Conservation (phyloP, 208 protist genomes). For the Trypanosoma platydactyli region DNA sequence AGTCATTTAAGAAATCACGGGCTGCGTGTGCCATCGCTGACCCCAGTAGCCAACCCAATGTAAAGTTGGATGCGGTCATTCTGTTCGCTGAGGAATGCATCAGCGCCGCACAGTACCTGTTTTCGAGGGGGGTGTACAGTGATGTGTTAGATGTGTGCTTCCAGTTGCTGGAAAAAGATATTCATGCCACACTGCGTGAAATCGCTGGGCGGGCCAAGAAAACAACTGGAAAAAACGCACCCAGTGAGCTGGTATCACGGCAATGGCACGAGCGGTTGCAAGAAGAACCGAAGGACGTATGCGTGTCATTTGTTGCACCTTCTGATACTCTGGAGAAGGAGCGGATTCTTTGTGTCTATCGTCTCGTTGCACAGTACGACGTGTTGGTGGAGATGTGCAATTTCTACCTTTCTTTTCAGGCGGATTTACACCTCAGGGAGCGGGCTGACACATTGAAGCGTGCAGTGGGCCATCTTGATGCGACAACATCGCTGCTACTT, state of each 20-base stretch:
- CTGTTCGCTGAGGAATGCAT: slow-evolving; percentile 38
- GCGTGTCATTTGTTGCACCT: neutral
- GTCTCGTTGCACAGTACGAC: slow-evolving; percentile 53
- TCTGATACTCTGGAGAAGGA: slow-evolving; percentile 7
- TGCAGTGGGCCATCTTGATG: slow-evolving; percentile 28
- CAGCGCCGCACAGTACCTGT: slow-evolving; percentile 30
- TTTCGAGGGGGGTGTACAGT: slow-evolving; percentile 29
- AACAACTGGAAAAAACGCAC: no score
- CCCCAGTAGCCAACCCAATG: neutral
- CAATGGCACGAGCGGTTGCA: neutral
- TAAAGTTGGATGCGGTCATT: slow-evolving; percentile 13
- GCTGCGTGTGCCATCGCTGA: neutral
- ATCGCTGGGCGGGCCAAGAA: neutral
- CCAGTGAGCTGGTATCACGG: neutral
- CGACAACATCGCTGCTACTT: slow-evolving; percentile 31
- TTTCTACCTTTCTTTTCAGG: slow-evolving; percentile 38
- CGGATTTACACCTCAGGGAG: slow-evolving; percentile 36
- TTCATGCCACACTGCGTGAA: slow-evolving; percentile 24
- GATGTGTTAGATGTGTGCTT: slow-evolving; percentile 41
- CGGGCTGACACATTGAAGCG: slow-evolving; percentile 18
- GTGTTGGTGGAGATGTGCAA: slow-evolving; percentile 35
- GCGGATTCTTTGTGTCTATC: slow-evolving; percentile 51
- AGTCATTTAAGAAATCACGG: neutral
- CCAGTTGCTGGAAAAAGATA: slow-evolving; percentile 23
- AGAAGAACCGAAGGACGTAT: neutral